phyloP scores from a whole-genome alignment of 371 early-diverging fungal species.

The Zopfochytrium polystomum region DNA sequence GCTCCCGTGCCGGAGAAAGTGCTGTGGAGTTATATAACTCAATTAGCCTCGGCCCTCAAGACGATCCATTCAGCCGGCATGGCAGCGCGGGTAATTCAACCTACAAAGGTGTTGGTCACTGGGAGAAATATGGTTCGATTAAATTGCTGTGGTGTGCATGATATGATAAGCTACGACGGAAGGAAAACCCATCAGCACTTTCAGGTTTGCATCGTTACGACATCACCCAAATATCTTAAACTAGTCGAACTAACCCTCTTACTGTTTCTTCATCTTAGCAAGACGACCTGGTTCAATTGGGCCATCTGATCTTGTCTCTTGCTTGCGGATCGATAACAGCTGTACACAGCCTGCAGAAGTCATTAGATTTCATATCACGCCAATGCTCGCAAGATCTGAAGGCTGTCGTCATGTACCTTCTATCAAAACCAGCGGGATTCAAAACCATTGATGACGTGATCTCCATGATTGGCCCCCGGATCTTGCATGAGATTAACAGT shows the following conservation, averaged over 20 bases:
- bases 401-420: constrained; percentile 73
- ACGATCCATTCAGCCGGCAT: constrained; percentile 77
- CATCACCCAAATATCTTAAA: neutral
- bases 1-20: constrained; percentile 62
- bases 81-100: constrained; percentile 72
- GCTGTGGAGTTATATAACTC: constrained; percentile 85
- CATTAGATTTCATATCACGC: constrained; percentile 70
- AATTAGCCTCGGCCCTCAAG: constrained; percentile 79
- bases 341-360: constrained; percentile 64
- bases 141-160: constrained; percentile 79
- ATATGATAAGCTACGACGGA: constrained; percentile 73
- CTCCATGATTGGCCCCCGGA: constrained; percentile 72
- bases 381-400: constrained; percentile 76
- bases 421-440: constrained; percentile 69
- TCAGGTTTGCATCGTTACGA: constrained; percentile 46
- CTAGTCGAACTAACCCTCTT: neutral
- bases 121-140: constrained; percentile 80
- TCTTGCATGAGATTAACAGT: constrained; percentile 71
- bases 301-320: constrained; percentile 76
- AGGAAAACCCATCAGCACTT: constrained; percentile 59
- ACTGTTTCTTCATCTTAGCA: constrained; percentile 53
- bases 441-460: constrained; percentile 83
- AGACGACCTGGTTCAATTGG: constrained; percentile 83
- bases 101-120: constrained; percentile 78
- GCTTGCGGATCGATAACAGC: constrained; percentile 76